A percentile compares a stretch with the other conserved stretches of the same genome.
These are phyloP conservation scores for barrel medic (Medicago truncatula) DNA, from an alignment of 306 rosid genomes.

Conservation along the genomic window DNA sequence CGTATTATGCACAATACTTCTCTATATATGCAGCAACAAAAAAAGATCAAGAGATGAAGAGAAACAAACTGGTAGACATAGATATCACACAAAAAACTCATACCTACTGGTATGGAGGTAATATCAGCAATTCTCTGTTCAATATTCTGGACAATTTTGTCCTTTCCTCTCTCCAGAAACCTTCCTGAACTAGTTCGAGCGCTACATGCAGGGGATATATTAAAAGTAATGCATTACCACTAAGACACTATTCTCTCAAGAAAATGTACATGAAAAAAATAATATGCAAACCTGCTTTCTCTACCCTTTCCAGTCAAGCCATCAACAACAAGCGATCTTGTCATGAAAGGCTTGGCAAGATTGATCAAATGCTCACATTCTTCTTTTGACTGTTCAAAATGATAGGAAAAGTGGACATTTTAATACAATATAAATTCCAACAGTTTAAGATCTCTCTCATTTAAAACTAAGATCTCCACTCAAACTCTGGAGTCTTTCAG, in stretches of 20 bases:
- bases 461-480: conserved; percentile 7
- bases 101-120: conserved; percentile 88
- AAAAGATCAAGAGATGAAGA: background rate
- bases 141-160: conserved; percentile 64
- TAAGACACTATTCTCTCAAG: conserved; percentile 17
- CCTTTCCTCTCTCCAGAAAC: conserved; percentile 82
- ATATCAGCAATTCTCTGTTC: conserved; percentile 89
- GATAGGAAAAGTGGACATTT: conserved; percentile 39
- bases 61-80: conserved; percentile 32
- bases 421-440: conserved; percentile 29
- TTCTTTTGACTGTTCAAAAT: conserved; percentile 79
- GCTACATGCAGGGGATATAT: conserved; percentile 55
- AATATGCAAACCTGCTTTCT: conserved; percentile 73
- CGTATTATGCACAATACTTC: background rate
- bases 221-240: conserved; percentile 27
- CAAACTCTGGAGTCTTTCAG: background rate
- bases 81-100: conserved; percentile 29
- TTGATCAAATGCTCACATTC: conserved; percentile 82
- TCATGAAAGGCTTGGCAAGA: conserved; percentile 82
- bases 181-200: conserved; percentile 91
- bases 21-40: background rate
- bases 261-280: background rate
- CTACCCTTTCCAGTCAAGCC: conserved; percentile 75
- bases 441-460: conserved; percentile 1
- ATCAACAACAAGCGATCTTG: conserved; percentile 78